Evolutionary conservation across 177 flowering plant species (phyloP).

Genomic region (Tripterygium wilfordii): DNA sequence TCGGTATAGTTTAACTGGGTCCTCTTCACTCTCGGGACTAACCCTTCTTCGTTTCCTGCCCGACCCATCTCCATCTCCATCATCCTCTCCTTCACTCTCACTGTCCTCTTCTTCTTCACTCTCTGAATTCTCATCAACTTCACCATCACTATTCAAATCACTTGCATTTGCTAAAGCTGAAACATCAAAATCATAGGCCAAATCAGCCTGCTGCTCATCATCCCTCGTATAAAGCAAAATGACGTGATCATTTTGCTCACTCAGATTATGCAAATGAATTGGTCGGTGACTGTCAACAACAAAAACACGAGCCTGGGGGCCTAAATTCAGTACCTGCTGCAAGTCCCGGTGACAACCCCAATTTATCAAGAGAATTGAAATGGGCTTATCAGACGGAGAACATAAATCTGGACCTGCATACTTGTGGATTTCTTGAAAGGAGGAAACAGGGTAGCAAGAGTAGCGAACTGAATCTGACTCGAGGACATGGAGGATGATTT

Average conservation of each 20-base stretch:
- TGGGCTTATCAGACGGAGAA: conserved; percentile 31
- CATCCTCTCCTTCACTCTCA: conserved; percentile 44
- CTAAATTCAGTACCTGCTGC: conserved; percentile 42
- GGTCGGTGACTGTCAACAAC: conserved; percentile 94
- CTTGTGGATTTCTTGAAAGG: conserved; percentile 69
- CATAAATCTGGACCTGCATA: conserved; percentile 43
- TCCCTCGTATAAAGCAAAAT: conserved; percentile 68
- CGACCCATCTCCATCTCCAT: conserved; percentile 28
- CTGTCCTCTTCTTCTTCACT: conserved; percentile 49
- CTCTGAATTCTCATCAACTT: conserved; percentile 34
- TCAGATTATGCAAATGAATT: conserved; percentile 80
- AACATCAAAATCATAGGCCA: conserved; percentile 75
- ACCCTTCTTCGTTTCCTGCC: conserved; percentile 45
- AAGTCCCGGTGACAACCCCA: conserved; percentile 94
- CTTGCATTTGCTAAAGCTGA: conserved; percentile 64
- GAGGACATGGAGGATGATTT: conserved; percentile 61
- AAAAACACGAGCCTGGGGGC: conserved; percentile 53
- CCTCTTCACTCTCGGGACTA: conserved; percentile 32
- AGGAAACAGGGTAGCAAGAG: conserved; percentile 88
- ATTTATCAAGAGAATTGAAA: conserved; percentile 69
- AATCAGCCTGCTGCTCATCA: conserved; percentile 79
- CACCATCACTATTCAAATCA: conserved; percentile 64
- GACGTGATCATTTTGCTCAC: conserved; percentile 56
- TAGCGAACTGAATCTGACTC: conserved; percentile 81
- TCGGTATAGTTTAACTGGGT: conserved; percentile 46